phyloP scores from a whole-genome alignment of 495 filamentous ascomycete species.

The Aspergillus olivimuriae region DNA sequence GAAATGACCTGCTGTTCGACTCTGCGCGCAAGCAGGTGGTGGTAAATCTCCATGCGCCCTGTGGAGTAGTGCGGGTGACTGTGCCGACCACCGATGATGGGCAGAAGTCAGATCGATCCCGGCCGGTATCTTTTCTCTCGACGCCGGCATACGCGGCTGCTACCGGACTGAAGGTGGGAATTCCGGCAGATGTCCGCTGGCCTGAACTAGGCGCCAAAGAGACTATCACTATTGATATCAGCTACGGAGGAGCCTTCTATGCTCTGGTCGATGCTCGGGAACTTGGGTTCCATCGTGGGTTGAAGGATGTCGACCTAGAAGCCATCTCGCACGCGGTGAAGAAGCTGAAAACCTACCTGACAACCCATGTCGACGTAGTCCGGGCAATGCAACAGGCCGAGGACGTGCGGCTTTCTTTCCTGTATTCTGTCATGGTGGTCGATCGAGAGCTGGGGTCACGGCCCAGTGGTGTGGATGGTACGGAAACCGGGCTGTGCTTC shows the following conservation, averaged over 20 bases:
- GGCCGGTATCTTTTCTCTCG: slow-evolving; percentile 18
- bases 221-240: slow-evolving; percentile 13
- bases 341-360: slow-evolving; percentile 14
- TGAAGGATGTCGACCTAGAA: slow-evolving; percentile 11
- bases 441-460: slow-evolving; percentile 6
- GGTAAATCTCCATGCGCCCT: slow-evolving; percentile 18
- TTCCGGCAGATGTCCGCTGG: slow-evolving; percentile 18
- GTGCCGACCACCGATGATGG: slow-evolving; percentile 13
- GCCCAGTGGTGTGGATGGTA: slow-evolving; percentile 6
- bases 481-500: slow-evolving; percentile 19
- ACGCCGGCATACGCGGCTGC: slow-evolving; percentile 20
- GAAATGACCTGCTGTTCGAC: slow-evolving; percentile 11
- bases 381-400: slow-evolving; percentile 13
- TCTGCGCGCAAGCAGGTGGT: not conserved
- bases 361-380: slow-evolving; percentile 7
- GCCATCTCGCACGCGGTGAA: slow-evolving; percentile 7
- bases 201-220: slow-evolving; percentile 12
- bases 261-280: slow-evolving; percentile 13
- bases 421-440: slow-evolving; percentile 23
- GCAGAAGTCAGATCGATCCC: slow-evolving; percentile 13
- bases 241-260: slow-evolving; percentile 25
- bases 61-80: slow-evolving; percentile 13
- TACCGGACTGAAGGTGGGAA: slow-evolving; percentile 5
- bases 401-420: slow-evolving; percentile 15
- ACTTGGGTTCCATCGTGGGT: slow-evolving; percentile 15